phyloP scores from a whole-genome alignment of 1,284 basidiomycete genomes.

The Megacollybia platyphylla region DNA sequence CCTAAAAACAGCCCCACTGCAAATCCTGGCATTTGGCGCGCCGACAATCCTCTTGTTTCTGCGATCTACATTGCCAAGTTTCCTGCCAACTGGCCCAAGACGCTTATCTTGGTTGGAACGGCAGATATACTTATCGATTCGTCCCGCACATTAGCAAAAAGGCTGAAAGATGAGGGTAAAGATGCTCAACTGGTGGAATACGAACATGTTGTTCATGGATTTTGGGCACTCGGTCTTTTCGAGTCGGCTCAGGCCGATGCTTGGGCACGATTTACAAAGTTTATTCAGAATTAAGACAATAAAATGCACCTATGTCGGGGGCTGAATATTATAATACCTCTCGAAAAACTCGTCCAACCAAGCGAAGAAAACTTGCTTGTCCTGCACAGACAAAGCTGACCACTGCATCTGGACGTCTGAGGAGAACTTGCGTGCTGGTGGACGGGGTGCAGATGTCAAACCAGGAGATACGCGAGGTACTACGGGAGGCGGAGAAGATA shows the following conservation, averaged over 20 bases:
- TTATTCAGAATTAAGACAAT: neutral
- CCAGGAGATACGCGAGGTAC: neutral
- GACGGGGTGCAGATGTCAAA: constrained; percentile 1
- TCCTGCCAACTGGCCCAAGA: neutral
- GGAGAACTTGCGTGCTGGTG: constrained; percentile 11
- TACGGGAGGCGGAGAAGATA: neutral
- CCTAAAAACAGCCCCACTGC: neutral
- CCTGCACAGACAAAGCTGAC: constrained; percentile 47
- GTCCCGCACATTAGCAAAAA: too few relatives aligned
- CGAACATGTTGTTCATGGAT: neutral
- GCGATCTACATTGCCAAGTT: neutral
- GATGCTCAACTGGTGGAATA: too few relatives aligned
- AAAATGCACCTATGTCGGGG: neutral
- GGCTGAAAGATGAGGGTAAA: too few relatives aligned
- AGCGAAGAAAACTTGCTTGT: constrained; percentile 60
- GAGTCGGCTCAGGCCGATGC: too few relatives aligned
- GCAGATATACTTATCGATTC: neutral
- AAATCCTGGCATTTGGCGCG: neutral
- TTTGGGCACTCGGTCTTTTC: too few relatives aligned
- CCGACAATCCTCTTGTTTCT: constrained; percentile 1
- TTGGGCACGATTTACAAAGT: too few relatives aligned
- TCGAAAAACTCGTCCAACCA: constrained; percentile 74
- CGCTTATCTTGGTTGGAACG: neutral
- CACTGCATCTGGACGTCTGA: constrained; percentile 37
- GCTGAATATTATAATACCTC: constrained; percentile 15